Percentiles rank a stretch among this genome's conserved stretches.
Evolutionary conservation across 768 basidiomycete genomes (phyloP).

Genomic region (Rubroboletus satanas): DNA sequence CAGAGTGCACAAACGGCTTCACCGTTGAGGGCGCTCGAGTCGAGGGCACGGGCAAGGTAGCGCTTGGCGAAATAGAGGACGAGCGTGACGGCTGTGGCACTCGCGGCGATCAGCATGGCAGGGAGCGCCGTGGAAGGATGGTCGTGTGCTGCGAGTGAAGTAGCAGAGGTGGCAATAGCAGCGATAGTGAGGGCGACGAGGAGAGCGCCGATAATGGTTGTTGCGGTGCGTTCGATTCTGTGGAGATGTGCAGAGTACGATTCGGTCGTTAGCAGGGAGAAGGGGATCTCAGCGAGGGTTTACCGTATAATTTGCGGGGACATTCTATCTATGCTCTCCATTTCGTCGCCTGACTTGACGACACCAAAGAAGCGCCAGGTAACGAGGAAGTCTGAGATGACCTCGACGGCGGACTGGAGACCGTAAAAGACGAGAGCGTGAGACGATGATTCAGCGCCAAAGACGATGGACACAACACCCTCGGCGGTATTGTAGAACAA

Average conservation of each 20-base stretch:
- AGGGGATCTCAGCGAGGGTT: background rate
- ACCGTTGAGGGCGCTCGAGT: slow-evolving; percentile 42
- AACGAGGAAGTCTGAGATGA: slow-evolving; percentile 41
- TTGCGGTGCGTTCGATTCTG: slow-evolving; percentile 38
- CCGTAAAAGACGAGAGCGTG: slow-evolving; percentile 47
- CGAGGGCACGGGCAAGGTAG: slow-evolving; percentile 41
- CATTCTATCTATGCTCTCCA: background rate
- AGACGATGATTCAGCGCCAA: slow-evolving; percentile 44
- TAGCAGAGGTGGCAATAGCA: slow-evolving; percentile 36
- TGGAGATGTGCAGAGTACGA: background rate
- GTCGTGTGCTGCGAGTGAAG: slow-evolving; percentile 33
- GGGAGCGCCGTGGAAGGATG: slow-evolving; percentile 38
- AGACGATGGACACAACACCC: slow-evolving; percentile 41
- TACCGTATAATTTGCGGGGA: slow-evolving; percentile 15
- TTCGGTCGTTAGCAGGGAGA: background rate
- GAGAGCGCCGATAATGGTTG: slow-evolving; percentile 35
- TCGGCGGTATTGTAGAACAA: slow-evolving; percentile 39
- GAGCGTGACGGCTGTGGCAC: slow-evolving; percentile 37
- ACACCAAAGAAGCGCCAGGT: slow-evolving; percentile 41
- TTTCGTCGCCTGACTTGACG: slow-evolving; percentile 34
- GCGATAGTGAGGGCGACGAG: slow-evolving; percentile 36
- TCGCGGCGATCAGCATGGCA: slow-evolving; percentile 41
- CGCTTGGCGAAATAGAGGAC: slow-evolving; percentile 44
- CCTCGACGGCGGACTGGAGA: slow-evolving; percentile 46
- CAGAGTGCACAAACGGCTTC: slow-evolving; percentile 44